Evolutionary conservation across 2,329 filamentous ascomycete species (phyloP), one percentile per base, ranked within the genome.

Genomic region (Exutisphaerella laricina): DNA sequence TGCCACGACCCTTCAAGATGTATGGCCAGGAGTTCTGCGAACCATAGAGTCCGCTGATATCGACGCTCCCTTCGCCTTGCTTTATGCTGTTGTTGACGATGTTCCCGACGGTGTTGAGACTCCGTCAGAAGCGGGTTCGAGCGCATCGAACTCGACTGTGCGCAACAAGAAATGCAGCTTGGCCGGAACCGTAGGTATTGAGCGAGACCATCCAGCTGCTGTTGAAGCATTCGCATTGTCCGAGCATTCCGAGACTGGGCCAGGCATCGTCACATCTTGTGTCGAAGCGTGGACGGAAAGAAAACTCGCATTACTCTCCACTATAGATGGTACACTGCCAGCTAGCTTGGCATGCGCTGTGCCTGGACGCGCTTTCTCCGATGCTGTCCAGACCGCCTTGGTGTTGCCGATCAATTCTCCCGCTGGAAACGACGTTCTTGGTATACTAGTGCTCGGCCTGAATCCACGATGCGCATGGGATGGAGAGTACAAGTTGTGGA

Each of bases 391-490:
- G n/a, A 53, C 45, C 7, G 51, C 62, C 1, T 48, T 67, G 4
- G 54, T 69, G 1, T 61, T 60, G 14, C 65, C 67, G 1, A 60
- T 70, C 23, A 57, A 56, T 9, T 62, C 61, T 2, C 62, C 64
- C 0, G 61, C 55, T 3, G 57, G 56, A 4, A 56, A 59, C 6
- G 61, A 65, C 17, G 54, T 65, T 2, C 55, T 67, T 25, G 67
- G 65, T 1, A 64, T 70, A 18, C 37, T 70, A 4, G 54, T 70
- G 2, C 44, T 67, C 10, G 68, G 66, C 0, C 39, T 68, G 1
- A 68, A 66, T 34, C 65, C 66, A 3, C 56, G 64, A 2, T 54
- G 60, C 13, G 61, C 63, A 0, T 66, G 64, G 30, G 62, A 68
- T 26, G 55, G 60, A 13, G 60, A 65, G 7, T 70, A 70, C 34